Evolutionary conservation across 78 protist genomes (phyloP), one percentile per base, ranked within the genome.

Genomic region (Cyanophora paradoxa): DNA sequence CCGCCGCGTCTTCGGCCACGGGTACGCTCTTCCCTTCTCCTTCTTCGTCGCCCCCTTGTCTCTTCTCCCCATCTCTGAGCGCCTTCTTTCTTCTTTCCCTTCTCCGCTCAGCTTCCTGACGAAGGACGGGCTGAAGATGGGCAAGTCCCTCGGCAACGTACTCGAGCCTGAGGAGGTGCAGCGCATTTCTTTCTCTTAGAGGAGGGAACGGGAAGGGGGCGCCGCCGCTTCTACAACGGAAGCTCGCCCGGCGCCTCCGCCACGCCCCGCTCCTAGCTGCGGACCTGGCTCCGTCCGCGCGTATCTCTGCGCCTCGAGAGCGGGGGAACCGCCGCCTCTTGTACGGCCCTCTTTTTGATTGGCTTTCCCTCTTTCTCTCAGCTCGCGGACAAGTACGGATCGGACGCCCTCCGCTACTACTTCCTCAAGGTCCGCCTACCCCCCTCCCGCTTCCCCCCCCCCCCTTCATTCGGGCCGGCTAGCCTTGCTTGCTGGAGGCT

Each of bases 41-140:
- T n/a, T n/a, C n/a, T n/a, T n/a, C n/a, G n/a, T n/a, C n/a, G n/a
- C n/a, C n/a, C n/a, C n/a, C n/a, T n/a, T n/a, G n/a, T n/a, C n/a
- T n/a, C n/a, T n/a, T n/a, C n/a, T n/a, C n/a, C n/a, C n/a, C n/a
- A n/a, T n/a, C n/a, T n/a, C n/a, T n/a, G n/a, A n/a, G n/a, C n/a
- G n/a, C n/a, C n/a, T n/a, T n/a, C n/a, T n/a, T n/a, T n/a, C n/a
- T n/a, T n/a, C n/a, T n/a, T n/a, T n/a, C n/a, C n/a, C n/a, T n/a
- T n/a, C n/a, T n/a, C n/a, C n/a, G n/a, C 85, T 61, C 39, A 78
- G 85, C 28, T 81, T 74, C 72, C 50, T 74, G 73, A 81, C 85
- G 37, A 62, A 62, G 71, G 74, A 72, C 46, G 65, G 65, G 24
- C 46, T 44, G 24, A 81, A 81, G 73, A 81, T 81, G 46, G 44